These are phyloP conservation scores for Chenopodium formosanum DNA, from an alignment of 148 eudicot species.

Conservation along the genomic window DNA sequence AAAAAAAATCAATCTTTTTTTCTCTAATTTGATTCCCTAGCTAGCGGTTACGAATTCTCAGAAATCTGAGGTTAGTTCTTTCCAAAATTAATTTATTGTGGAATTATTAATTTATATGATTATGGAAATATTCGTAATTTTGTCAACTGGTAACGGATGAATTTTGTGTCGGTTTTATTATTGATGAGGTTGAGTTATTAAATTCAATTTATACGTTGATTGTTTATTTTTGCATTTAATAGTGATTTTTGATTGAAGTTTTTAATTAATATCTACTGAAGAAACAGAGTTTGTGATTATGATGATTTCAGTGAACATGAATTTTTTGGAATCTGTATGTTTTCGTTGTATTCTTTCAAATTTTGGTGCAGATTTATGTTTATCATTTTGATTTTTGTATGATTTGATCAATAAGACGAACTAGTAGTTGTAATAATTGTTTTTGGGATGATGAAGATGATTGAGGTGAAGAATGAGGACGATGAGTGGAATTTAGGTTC, in stretches of 20 bases:
- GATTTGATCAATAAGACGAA: not conserved
- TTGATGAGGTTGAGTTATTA: not conserved
- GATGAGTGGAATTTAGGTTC: slow-evolving; percentile 20
- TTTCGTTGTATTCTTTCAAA: not conserved
- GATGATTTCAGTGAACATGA: not conserved
- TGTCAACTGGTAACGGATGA: slow-evolving; percentile 28
- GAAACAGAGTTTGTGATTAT: slow-evolving; percentile 10
- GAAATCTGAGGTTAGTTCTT: slow-evolving; percentile 9
- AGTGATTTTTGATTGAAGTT: slow-evolving; percentile 13
- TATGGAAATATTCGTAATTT: not conserved
- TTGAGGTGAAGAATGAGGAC: slow-evolving; percentile 17
- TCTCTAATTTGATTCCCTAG: not conserved
- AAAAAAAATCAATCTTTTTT: not conserved
- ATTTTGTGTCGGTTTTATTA: slow-evolving; percentile 30
- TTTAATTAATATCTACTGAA: not conserved
- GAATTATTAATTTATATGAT: too few relatives aligned
- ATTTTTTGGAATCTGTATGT: not conserved
- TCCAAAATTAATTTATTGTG: not conserved
- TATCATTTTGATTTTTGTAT: not conserved
- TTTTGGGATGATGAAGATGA: slow-evolving; percentile 14
- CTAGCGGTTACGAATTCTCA: slow-evolving; percentile 7
- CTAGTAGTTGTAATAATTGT: not conserved
- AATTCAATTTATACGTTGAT: slow-evolving; percentile 17
- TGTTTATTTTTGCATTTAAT: not conserved
- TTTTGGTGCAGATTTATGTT: not conserved